Percentiles rank a stretch among this genome's conserved stretches.
Evolutionary conservation across 1,284 basidiomycete species (phyloP).

Genomic region (Leccinum pachyderme): DNA sequence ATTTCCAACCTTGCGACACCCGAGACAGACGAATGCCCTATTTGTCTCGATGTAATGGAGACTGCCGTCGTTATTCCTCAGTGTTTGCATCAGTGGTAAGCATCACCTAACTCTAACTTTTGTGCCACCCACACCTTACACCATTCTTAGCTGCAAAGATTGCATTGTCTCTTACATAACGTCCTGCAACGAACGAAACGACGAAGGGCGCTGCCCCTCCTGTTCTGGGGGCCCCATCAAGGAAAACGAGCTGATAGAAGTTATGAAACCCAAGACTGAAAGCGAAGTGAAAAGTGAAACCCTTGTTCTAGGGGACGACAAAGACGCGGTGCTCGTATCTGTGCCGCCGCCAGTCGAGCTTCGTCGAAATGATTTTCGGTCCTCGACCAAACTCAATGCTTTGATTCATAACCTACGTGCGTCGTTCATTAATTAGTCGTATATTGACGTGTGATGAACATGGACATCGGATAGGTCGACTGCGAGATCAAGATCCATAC

Average conservation of each 20-base stretch:
- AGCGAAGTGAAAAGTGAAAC: slow-evolving; percentile 6
- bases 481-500: slow-evolving; percentile 70
- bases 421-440: slow-evolving; percentile 16
- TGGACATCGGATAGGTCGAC: slow-evolving; percentile 41
- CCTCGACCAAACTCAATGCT: slow-evolving; percentile 86
- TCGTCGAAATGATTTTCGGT: slow-evolving; percentile 79
- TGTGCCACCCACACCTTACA: slow-evolving; percentile 2
- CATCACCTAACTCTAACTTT: slow-evolving; percentile 1
- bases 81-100: slow-evolving; percentile 78
- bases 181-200: slow-evolving; percentile 61
- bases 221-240: slow-evolving; percentile 68
- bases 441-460: background rate
- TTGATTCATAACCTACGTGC: slow-evolving; percentile 65
- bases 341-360: slow-evolving; percentile 52
- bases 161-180: slow-evolving; percentile 74
- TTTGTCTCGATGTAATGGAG: slow-evolving; percentile 79
- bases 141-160: slow-evolving; percentile 67
- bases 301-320: background rate
- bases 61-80: slow-evolving; percentile 67
- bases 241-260: slow-evolving; percentile 65
- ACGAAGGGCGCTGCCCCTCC: slow-evolving; percentile 70
- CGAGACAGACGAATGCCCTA: slow-evolving; percentile 68
- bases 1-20: slow-evolving; percentile 50
- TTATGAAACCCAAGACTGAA: slow-evolving; percentile 44
- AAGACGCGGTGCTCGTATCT: slow-evolving; percentile 12